Base-by-base conservation (phyloP, 2,329 filamentous ascomycete species). In the Xylariaceae sp. region DNA sequence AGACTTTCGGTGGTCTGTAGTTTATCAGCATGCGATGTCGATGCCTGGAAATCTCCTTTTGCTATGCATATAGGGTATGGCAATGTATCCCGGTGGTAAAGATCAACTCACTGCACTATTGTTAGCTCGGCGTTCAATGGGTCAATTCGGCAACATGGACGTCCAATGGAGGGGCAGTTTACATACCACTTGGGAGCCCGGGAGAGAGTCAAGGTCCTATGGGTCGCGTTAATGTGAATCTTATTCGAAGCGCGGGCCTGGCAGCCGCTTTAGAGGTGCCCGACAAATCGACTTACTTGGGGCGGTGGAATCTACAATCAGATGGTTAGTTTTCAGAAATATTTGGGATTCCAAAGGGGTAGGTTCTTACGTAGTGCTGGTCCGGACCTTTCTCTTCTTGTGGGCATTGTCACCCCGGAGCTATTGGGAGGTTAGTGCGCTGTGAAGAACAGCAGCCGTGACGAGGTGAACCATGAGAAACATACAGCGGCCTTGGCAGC, bases 331-430 rank as follows among this genome's bases (percentile, higher is more conserved):
- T 16, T 51, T 43, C n/a, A 29, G 12, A 12, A 34, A 26, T 3
- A 10, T 9, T 15, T 26, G 13, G 13, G 13, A 8, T 29, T 7
- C 18, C 6, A 10, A 18, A 22, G 34, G 13, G 18, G 1, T 18
- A 8, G 16, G 29, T 18, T 42, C 55, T 47, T 47, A 54, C 44
- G 87, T 92, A 69, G 92, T 96, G 75, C 84, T 91, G 73, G 84
- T 84, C 75, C 92, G 88, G 77, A 95, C 85, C 84, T 96, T 96
- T 80, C 85, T 85, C 79, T 88, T 85, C 85, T 96, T 96, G 80
- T 94, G 85, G 60, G 75, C 70, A 74, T 78, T 74, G 64, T 76
- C 71, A 78, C 82, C 61, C 10, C 49, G 42, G 22, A 54, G 47
- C 44, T 57, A 50, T 18, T 41, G 34, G 34, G 34, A 37, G 40